Conservation (phyloP, 192 early-diverging fungal genomes). For the Jimgerdemannia flammicorona region DNA sequence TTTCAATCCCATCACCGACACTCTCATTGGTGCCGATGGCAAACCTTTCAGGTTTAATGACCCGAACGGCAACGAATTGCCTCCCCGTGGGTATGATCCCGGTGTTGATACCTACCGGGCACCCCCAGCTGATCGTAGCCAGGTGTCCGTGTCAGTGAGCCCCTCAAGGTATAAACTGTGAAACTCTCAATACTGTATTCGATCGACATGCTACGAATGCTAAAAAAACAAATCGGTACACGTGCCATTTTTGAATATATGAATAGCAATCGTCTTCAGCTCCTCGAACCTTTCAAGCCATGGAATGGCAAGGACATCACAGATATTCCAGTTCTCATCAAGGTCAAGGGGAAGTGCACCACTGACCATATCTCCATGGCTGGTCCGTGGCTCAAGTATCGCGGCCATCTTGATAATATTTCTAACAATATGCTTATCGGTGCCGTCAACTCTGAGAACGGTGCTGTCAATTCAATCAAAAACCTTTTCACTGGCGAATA, state of each 20-base stretch:
- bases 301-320: conserved; percentile 90
- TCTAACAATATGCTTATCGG: conserved; percentile 99
- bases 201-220: no score
- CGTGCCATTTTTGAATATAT: no score
- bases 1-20: conserved; percentile 95
- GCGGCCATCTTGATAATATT: conserved; percentile 98
- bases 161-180: conserved; percentile 30
- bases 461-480: conserved; percentile 70
- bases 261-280: conserved; percentile 89
- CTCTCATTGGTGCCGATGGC: conserved; percentile 80
- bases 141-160: conserved; percentile 71
- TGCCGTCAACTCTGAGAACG: conserved; percentile 88
- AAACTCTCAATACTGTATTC: no score
- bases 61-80: conserved; percentile 87
- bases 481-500: conserved; percentile 72
- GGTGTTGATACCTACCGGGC: conserved; percentile 95
- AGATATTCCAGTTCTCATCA: conserved; percentile 86
- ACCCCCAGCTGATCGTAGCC: conserved; percentile 78
- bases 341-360: conserved; percentile 98
- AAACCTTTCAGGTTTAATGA: conserved; percentile 91
- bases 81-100: conserved; percentile 89
- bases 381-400: conserved; percentile 90
- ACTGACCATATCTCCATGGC: conserved; percentile 98
- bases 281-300: conserved; percentile 78
- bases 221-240: no score